A percentile compares a stretch with the other conserved stretches of the same genome.
These are phyloP conservation scores for Didymella lethalis DNA, from an alignment of 2,329 filamentous ascomycete genomes.

Conservation along the genomic window DNA sequence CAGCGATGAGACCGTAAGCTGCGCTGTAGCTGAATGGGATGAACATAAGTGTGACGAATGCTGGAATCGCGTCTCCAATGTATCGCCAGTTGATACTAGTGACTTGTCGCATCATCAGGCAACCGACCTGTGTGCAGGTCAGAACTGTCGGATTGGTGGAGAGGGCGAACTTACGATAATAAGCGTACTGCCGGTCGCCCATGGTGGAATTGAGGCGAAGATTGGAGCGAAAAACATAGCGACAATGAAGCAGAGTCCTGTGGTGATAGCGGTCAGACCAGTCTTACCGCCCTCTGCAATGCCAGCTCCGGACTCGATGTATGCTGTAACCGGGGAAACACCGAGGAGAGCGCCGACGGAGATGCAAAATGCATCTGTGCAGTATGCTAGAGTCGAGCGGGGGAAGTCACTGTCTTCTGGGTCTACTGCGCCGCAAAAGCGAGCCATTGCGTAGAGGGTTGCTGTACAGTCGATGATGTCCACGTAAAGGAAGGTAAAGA, in stretches of 20 bases:
- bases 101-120: slow-evolving; percentile 77
- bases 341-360: slow-evolving; percentile 82
- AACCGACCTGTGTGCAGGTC: slow-evolving; percentile 59
- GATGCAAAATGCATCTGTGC: slow-evolving; percentile 82
- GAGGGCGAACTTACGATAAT: slow-evolving; percentile 66
- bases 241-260: slow-evolving; percentile 85
- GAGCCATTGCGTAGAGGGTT: slow-evolving; percentile 88
- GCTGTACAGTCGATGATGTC: slow-evolving; percentile 89
- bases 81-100: slow-evolving; percentile 90
- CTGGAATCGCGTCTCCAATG: slow-evolving; percentile 81
- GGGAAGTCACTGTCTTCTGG: slow-evolving; percentile 85
- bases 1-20: slow-evolving; percentile 83
- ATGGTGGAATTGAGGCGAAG: slow-evolving; percentile 86
- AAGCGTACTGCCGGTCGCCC: slow-evolving; percentile 86
- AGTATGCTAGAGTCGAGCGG: slow-evolving; percentile 82
- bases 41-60: slow-evolving; percentile 81
- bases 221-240: slow-evolving; percentile 90
- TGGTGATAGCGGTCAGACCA: slow-evolving; percentile 78
- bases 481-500: slow-evolving; percentile 91
- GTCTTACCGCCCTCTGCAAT: slow-evolving; percentile 88
- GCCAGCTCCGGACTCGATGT: slow-evolving; percentile 85
- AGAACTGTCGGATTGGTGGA: slow-evolving; percentile 11
- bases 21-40: slow-evolving; percentile 93
- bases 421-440: slow-evolving; percentile 81
- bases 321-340: slow-evolving; percentile 81